Evolutionary conservation across 352 stramenopile species (phyloP), one percentile per base, ranked within the genome.

Genomic region (Globisporangium barbulae): DNA sequence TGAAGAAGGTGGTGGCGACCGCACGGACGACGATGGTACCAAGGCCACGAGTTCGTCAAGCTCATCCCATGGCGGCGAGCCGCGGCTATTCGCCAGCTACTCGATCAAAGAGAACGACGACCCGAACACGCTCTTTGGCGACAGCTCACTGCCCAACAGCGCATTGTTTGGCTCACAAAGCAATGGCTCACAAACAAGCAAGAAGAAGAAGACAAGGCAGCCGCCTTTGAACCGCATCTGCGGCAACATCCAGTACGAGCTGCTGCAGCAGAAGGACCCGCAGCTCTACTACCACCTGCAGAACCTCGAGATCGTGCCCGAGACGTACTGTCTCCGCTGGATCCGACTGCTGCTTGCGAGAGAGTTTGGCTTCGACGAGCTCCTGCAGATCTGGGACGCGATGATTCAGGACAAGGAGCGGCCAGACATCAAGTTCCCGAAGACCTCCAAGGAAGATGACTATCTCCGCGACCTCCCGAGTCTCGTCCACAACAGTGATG

Each of bases 311-410:
- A 90, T 93, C 53, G 72, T 89, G 0, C 86, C 86, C 1, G 83
- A 93, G 58, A 93, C 83, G 35, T 93, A 94, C 67, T 93, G 86
- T 31, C 67, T 93, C 19, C 75, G 86, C 10, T 94, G 86, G 86
- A 77, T 93, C 17, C 86, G 86, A 0, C 73, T 94, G 28, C 55
- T 94, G 1, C 85, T 94, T 48, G 83, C 83, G n/a, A 77, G 86
- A 1, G 86, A 94, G 62, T 94, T 88, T 45, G 69, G 68, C 3
- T 74, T 94, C 44, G 69, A 87, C 10, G 75, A 89, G 28, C 54
- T 91, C 2, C 41, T 94, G 13, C 65, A 65, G 25, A 57, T 94
- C 1, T 94, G 85, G 83, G 77, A 91, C 67, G 82, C 75, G 4
- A 82, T 94, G 64, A 85, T 94, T 53, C 31, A 75, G 39, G 76